phyloP scores from a whole-genome alignment of 139 green algal species.

The Pleodorina starrii region DNA sequence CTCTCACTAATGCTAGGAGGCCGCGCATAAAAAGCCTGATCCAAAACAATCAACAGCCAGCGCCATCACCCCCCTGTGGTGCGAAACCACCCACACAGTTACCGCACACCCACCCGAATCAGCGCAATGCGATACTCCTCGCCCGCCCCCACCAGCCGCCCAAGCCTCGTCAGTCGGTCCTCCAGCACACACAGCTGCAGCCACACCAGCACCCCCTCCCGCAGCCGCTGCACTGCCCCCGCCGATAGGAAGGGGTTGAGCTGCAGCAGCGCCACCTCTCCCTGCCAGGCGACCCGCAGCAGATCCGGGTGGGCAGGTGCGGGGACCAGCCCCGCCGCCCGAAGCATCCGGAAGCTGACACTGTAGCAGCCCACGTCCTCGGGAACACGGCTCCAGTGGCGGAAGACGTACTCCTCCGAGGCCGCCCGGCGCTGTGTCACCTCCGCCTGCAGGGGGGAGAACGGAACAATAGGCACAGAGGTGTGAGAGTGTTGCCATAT shows the following conservation, averaged over 20 bases:
- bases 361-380: neutral
- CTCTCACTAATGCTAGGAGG: too few species aligned
- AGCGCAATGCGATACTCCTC: neutral
- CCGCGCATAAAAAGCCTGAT: too few species aligned
- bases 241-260: slow-evolving; percentile 64
- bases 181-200: slow-evolving; percentile 78
- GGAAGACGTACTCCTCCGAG: slow-evolving; percentile 46
- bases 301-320: slow-evolving; percentile 39
- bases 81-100: too few species aligned
- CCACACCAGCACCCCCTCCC: slow-evolving; percentile 53
- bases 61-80: too few species aligned
- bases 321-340: neutral
- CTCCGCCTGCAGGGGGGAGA: neutral
- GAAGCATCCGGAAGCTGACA: slow-evolving; percentile 48
- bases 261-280: neutral
- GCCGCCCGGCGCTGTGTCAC: neutral
- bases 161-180: slow-evolving; percentile 65
- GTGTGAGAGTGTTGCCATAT: too few species aligned
- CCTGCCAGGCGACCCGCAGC: slow-evolving; percentile 9
- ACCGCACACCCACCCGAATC: slow-evolving; percentile 44
- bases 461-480: too few species aligned
- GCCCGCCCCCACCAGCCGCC: slow-evolving; percentile 33
- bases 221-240: slow-evolving; percentile 25
- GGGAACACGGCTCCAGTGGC: slow-evolving; percentile 35
- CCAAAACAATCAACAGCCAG: too few species aligned